Conservation (phyloP, 305 asterid species). For the Fraxinus latifolia region DNA sequence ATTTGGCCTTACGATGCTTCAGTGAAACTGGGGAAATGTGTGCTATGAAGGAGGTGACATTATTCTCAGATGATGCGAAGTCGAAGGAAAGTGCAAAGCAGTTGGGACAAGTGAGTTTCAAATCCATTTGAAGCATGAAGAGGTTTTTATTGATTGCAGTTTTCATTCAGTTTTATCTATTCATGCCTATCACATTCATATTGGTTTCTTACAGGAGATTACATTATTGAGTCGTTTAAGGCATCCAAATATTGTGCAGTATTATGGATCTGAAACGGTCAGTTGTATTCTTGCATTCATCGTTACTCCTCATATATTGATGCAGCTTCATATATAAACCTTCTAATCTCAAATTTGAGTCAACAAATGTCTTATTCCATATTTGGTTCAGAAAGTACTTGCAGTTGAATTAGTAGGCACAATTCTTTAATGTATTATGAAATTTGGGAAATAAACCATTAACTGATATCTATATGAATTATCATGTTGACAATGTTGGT, state of each 20-base stretch:
- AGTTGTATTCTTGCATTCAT: conserved; percentile 28
- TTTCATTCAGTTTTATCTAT: background rate
- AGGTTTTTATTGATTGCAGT: conserved; percentile 7
- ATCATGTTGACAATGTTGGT: background rate
- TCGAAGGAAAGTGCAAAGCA: conserved; percentile 65
- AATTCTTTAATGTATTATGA: background rate
- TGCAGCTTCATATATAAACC: conserved; percentile 8
- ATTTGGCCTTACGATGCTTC: conserved; percentile 22
- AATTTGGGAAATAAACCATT: conserved; percentile 10
- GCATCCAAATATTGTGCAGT: conserved; percentile 94
- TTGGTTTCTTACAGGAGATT: conserved; percentile 70
- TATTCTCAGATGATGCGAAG: conserved; percentile 55
- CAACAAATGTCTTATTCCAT: conserved; percentile 16
- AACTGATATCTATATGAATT: conserved; percentile 7
- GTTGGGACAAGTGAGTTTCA: conserved; percentile 49
- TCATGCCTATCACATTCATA: conserved; percentile 11
- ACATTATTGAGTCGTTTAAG: conserved; percentile 76
- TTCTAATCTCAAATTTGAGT: conserved; percentile 15
- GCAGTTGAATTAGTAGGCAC: conserved; percentile 19
- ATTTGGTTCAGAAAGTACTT: conserved; percentile 19
- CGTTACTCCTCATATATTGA: background rate
- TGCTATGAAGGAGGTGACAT: conserved; percentile 64
- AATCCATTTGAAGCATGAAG: background rate
- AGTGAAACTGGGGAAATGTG: conserved; percentile 64
- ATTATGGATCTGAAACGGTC: conserved; percentile 88